Evolutionary conservation across 305 asterid species (phyloP).

Genomic region (Fraxinus xanthoxyloides): DNA sequence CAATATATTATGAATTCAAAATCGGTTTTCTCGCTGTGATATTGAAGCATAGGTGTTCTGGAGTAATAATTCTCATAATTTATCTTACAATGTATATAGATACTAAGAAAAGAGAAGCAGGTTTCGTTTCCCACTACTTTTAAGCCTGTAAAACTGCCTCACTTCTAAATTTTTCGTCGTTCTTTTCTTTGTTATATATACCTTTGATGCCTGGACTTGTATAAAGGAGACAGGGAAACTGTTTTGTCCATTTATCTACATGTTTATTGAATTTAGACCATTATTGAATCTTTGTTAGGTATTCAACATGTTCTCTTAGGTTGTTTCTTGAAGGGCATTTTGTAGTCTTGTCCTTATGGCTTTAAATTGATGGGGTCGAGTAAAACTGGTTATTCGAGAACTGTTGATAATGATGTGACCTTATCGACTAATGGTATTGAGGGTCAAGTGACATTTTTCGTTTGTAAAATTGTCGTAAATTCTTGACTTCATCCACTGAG

Average conservation of each 20-base stretch:
- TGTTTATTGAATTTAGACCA: background rate
- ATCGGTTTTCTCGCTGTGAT: background rate
- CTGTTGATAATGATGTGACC: background rate
- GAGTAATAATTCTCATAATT: background rate
- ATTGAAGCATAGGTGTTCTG: background rate
- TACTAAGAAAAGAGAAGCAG: background rate
- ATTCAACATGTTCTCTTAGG: background rate
- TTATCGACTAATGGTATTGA: background rate
- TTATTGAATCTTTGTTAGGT: background rate
- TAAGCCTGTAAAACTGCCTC: background rate
- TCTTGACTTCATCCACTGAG: background rate
- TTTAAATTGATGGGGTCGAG: background rate
- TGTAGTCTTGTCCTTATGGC: background rate
- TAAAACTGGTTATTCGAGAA: background rate
- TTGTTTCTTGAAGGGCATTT: background rate
- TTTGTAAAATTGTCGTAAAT: background rate
- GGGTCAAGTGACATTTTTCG: background rate
- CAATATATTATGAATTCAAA: background rate
- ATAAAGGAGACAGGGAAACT: background rate
- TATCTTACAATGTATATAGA: background rate
- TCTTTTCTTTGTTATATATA: background rate
- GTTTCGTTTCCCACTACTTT: background rate
- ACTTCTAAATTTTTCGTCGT: background rate
- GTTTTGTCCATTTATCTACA: background rate
- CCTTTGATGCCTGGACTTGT: background rate